phyloP scores from a whole-genome alignment of 2,329 filamentous ascomycete genomes.

The Orbilia ellipsospora region DNA sequence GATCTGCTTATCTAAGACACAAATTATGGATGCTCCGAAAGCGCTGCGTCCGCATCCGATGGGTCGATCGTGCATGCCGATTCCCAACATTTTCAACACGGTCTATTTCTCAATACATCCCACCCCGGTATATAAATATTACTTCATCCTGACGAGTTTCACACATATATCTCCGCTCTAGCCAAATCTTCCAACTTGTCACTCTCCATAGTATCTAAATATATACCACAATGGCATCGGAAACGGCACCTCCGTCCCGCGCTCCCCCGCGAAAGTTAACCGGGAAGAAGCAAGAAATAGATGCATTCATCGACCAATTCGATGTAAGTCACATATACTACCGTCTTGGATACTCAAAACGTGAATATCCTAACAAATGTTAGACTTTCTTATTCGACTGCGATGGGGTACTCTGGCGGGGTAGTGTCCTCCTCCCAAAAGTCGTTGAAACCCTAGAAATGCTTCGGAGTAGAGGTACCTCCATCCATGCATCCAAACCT shows the following conservation, averaged over 20 bases:
- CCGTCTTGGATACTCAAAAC: not conserved
- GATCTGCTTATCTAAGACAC: slow-evolving; percentile 30
- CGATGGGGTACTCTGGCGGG: slow-evolving; percentile 97
- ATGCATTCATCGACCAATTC: slow-evolving; percentile 87
- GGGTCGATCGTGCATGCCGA: not conserved
- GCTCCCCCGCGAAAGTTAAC: slow-evolving; percentile 72
- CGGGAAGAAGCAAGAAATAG: slow-evolving; percentile 79
- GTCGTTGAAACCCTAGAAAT: slow-evolving; percentile 86
- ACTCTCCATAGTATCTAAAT: not conserved
- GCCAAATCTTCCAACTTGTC: not conserved
- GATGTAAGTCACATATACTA: slow-evolving; percentile 74
- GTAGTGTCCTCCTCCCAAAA: slow-evolving; percentile 86
- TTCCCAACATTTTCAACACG: slow-evolving; percentile 53
- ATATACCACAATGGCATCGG: slow-evolving; percentile 25
- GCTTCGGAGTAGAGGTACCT: slow-evolving; percentile 77
- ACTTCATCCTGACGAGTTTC: too few relatives aligned
- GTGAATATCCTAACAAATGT: slow-evolving; percentile 8
- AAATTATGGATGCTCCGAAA: slow-evolving; percentile 18
- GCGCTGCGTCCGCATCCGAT: slow-evolving; percentile 17
- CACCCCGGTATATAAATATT: not conserved
- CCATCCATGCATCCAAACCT: not conserved
- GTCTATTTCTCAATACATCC: slow-evolving; percentile 17
- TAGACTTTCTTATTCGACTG: slow-evolving; percentile 96
- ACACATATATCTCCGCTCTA: too few relatives aligned
- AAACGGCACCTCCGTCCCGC: slow-evolving; percentile 28